Evolutionary conservation across 805 yeast species (phyloP), one percentile per base, ranked within the genome.

Genomic region (Kazachstania africana): DNA sequence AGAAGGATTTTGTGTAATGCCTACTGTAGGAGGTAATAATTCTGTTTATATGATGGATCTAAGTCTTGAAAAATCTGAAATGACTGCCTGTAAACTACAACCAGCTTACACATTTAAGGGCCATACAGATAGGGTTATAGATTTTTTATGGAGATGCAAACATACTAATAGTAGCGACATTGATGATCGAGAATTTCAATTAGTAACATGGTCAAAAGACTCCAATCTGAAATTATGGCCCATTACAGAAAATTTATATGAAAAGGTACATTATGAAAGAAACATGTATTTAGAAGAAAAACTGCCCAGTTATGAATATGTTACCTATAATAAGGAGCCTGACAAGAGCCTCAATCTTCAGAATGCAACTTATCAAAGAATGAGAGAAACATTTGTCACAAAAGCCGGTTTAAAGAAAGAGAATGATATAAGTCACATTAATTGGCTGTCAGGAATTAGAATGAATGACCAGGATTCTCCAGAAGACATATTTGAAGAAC

Each of bases 191-290:
- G 95, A 87, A 36, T 91, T 72, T 48, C 97, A 91, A 53, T 55
- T 91, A 30, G 88, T 91, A 1, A 83, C 97, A 0, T 88, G 97
- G 96, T 78, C 94, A 1, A 75, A 81, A 31, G 97, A 91, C 50
- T 72, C 76, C 42, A 94, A 83, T 48, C 60, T 91, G 36, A 65
- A 87, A 37, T 57, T 87, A 29, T 88, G 96, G 96, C 79, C 84
- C 0, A 55, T 74, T 12, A 50, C 62, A 12, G 70, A 70, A 3
- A 61, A 60, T 5, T 50, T 68, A 12, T 67, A 75, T 40, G 64
- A 60, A 6, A 61, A 61, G 24, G 63, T 73, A 28, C 53, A 57
- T 32, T 72, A 61, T 45, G 53, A 53, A 3, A 55, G 65, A 36
- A 59, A 59, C 6, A 47, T 44, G 12, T 54, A 60, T 5, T 40